A percentile compares a stretch with the other conserved stretches of the same genome.
phyloP scores from a whole-genome alignment of 1,284 basidiomycete genomes.

The Sanguinoderma infundibulare region DNA sequence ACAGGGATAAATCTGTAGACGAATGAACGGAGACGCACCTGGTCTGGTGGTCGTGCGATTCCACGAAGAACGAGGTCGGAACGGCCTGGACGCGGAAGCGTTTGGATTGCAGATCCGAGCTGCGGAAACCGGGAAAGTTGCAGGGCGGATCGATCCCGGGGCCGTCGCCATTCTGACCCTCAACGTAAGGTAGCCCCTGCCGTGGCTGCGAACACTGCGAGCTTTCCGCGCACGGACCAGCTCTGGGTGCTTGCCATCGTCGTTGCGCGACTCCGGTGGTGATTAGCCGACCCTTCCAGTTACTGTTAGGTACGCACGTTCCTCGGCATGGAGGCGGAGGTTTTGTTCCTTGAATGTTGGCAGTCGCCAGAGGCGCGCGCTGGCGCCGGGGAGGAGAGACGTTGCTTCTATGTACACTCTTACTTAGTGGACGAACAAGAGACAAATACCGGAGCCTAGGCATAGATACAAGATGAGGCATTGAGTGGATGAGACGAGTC shows the following conservation, averaged over 20 bases:
- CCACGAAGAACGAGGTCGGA: neutral
- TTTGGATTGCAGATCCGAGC: conserved; percentile 10
- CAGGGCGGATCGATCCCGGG: conserved; percentile 13
- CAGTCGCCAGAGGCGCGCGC: neutral
- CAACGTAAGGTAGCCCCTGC: conserved; percentile 16
- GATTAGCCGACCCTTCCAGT: neutral
- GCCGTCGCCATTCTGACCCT: conserved; percentile 18
- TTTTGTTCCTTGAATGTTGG: neutral
- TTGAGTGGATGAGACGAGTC: neutral
- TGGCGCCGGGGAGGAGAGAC: conserved; percentile 2
- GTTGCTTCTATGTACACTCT: conserved; percentile 28
- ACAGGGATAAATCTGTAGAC: neutral
- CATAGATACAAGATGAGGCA: conserved; percentile 29
- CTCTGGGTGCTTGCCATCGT: neutral
- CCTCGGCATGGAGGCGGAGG: neutral
- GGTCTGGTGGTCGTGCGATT: neutral
- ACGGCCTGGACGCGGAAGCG: conserved; percentile 4
- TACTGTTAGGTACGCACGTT: conserved; percentile 7
- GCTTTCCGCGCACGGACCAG: conserved; percentile 25
- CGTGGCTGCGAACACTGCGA: neutral
- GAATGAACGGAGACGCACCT: neutral
- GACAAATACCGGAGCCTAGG: conserved; percentile 10
- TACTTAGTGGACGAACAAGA: conserved; percentile 27
- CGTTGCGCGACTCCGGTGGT: neutral
- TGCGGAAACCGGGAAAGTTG: conserved; percentile 7